Evolutionary conservation across 1,139 yeast genomes (phyloP).

Genomic region (Zygotorulaspora mrakii): DNA sequence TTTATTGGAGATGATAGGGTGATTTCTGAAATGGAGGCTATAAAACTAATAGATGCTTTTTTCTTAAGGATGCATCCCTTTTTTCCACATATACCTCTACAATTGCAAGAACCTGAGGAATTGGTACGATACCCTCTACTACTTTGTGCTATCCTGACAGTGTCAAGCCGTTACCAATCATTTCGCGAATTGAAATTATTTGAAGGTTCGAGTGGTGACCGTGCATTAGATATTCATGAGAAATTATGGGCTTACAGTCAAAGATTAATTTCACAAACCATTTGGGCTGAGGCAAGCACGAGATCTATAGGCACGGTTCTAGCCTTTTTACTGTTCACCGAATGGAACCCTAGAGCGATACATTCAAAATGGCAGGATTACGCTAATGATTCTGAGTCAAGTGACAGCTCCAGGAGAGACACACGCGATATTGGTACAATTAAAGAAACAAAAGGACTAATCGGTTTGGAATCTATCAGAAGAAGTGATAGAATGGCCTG

Average conservation of each 20-base stretch:
- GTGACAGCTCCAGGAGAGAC: constrained; percentile 17
- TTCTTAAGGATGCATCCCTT: constrained; percentile 82
- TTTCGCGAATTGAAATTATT: constrained; percentile 42
- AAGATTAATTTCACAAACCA: constrained; percentile 74
- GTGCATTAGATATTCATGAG: constrained; percentile 66
- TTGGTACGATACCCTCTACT: constrained; percentile 77
- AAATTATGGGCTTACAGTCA: constrained; percentile 82
- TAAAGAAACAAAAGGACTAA: constrained; percentile 47
- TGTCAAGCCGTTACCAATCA: constrained; percentile 70
- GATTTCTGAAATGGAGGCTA: constrained; percentile 65
- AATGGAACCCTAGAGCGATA: constrained; percentile 93
- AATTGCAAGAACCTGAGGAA: constrained; percentile 60
- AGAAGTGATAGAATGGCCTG: constrained; percentile 89
- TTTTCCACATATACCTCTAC: constrained; percentile 80
- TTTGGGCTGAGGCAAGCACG: constrained; percentile 93
- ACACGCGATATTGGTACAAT: constrained; percentile 8
- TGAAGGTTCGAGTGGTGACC: constrained; percentile 26
- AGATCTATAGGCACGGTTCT: constrained; percentile 81
- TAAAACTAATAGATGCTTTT: constrained; percentile 57
- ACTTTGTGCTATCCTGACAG: constrained; percentile 73
- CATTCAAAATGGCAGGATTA: constrained; percentile 88
- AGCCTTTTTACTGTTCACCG: constrained; percentile 82
- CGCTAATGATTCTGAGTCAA: constrained; percentile 48
- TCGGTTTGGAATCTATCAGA: constrained; percentile 82
- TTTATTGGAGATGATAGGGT: constrained; percentile 63